phyloP scores from a whole-genome alignment of 331 rosid genomes.

The Cydonia oblonga region DNA sequence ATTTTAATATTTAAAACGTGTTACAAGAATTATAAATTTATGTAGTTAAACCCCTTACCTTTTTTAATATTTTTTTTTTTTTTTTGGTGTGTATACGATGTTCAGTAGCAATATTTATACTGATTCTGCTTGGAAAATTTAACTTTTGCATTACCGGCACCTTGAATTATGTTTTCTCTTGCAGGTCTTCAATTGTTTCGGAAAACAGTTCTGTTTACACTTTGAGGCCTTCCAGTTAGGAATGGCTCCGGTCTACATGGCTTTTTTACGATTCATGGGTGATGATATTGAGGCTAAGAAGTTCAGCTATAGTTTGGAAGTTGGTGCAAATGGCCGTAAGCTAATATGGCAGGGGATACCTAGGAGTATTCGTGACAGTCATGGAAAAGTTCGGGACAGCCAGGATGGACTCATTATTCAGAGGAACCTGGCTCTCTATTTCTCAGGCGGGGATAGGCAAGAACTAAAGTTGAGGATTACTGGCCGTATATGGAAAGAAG shows the following conservation, averaged over 20 bases:
- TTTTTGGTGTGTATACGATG: neutral
- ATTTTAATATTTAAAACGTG: neutral
- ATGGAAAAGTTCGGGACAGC: conserved; percentile 76
- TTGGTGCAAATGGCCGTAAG: conserved; percentile 75
- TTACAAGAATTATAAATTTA: neutral
- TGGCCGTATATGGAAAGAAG: conserved; percentile 97
- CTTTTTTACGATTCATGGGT: conserved; percentile 87
- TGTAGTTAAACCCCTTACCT: neutral
- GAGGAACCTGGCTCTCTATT: conserved; percentile 71
- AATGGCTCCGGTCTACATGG: conserved; percentile 79
- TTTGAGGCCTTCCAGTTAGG: conserved; percentile 90
- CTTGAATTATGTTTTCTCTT: conserved; percentile 7
- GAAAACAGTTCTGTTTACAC: conserved; percentile 85
- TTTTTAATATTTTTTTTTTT: neutral
- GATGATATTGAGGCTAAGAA: conserved; percentile 77
- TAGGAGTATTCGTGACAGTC: conserved; percentile 82
- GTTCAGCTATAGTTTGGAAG: conserved; percentile 88
- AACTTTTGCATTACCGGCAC: neutral
- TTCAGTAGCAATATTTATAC: neutral
- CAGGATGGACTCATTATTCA: conserved; percentile 93
- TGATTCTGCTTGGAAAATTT: neutral
- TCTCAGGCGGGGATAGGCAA: conserved; percentile 75
- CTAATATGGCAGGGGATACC: conserved; percentile 95
- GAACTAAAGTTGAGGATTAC: conserved; percentile 84
- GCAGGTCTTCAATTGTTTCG: conserved; percentile 85